These are phyloP conservation scores for Karstenula rhodostoma DNA, from an alignment of 2,329 filamentous ascomycete genomes.

Conservation along the genomic window DNA sequence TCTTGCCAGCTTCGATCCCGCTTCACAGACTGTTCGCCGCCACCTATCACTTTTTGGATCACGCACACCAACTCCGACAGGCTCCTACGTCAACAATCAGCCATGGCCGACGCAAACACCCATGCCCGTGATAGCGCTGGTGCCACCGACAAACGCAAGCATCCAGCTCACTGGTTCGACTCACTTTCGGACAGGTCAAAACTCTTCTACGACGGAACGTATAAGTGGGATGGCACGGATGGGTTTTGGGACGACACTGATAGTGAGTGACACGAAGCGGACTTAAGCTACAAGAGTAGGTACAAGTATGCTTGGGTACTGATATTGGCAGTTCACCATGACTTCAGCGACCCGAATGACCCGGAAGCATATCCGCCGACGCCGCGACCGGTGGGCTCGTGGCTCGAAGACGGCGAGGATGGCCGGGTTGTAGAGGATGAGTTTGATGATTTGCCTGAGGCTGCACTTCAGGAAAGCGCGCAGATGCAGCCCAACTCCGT, in stretches of 20 bases:
- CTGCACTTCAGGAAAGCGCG: background rate
- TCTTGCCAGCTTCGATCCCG: background rate
- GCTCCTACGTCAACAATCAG: background rate
- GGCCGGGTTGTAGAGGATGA: background rate
- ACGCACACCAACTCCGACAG: background rate
- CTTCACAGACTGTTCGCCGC: background rate
- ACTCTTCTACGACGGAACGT: conserved; percentile 43
- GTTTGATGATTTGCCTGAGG: background rate
- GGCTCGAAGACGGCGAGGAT: conserved; percentile 20
- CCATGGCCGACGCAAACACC: background rate
- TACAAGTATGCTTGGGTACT: background rate
- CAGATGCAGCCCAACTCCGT: background rate
- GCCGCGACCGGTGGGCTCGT: conserved; percentile 9
- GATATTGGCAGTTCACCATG: conserved; percentile 15
- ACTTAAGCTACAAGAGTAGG: background rate
- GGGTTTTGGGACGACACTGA: conserved; percentile 39
- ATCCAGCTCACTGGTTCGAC: conserved; percentile 3
- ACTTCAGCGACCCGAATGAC: conserved; percentile 10
- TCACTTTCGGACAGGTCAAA: conserved; percentile 32
- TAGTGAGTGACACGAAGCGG: conserved; percentile 20
- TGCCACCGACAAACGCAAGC: background rate
- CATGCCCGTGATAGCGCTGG: background rate
- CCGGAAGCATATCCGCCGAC: conserved; percentile 15
- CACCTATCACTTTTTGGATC: background rate
- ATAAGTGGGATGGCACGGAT: conserved; percentile 27